These are phyloP conservation scores for Aureobasidium sp. DNA, from an alignment of 2,329 filamentous ascomycete genomes.

Conservation along the genomic window DNA sequence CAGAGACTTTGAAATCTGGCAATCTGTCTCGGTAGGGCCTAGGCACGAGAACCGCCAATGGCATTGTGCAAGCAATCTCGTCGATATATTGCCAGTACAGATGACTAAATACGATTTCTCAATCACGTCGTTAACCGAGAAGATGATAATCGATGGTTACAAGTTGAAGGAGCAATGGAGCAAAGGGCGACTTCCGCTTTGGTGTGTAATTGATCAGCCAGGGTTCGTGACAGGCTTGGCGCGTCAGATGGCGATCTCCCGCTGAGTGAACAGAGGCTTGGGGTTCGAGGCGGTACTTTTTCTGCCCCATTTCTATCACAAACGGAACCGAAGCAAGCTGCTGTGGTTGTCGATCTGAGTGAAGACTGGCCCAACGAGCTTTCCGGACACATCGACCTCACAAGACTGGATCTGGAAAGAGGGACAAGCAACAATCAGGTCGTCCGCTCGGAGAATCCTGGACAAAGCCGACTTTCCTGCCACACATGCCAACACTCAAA, in stretches of 20 bases:
- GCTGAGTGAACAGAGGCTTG: neutral
- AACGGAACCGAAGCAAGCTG: neutral
- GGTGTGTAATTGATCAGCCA: neutral
- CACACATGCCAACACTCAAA: conserved; percentile 16
- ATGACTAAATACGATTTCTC: no score
- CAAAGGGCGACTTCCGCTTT: neutral
- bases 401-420: neutral
- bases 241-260: conserved; percentile 4
- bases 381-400: neutral
- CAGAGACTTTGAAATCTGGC: no score
- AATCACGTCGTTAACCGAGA: no score
- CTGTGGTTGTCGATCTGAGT: neutral
- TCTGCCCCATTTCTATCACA: neutral
- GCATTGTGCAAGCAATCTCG: no score
- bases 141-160: no score
- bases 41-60: no score
- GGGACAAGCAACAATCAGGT: neutral
- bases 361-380: neutral
- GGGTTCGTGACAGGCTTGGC: neutral
- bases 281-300: neutral
- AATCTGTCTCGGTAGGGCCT: no score
- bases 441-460: neutral
- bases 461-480: conserved; percentile 2
- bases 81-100: no score
- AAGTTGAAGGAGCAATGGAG: no score